A percentile compares a stretch with the other conserved stretches of the same genome.
Evolutionary conservation across 2,329 filamentous ascomycete species (phyloP).

Genomic region (Ophiostoma fasciatum): DNA sequence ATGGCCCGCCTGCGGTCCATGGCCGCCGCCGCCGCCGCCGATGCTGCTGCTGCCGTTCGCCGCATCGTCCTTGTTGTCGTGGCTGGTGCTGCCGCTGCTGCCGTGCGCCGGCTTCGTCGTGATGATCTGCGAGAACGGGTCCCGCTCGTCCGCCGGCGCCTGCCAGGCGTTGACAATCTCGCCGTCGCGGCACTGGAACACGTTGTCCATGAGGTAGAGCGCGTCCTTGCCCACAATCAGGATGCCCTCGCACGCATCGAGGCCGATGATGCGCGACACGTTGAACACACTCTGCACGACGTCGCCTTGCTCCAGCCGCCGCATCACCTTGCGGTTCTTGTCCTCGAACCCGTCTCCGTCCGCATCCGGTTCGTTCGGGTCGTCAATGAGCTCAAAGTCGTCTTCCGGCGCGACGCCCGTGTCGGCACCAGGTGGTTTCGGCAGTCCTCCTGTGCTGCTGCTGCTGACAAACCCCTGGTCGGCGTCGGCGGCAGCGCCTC

Average conservation of each 20-base stretch:
- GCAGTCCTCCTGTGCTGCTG: no score
- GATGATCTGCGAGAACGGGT: constrained; percentile 91
- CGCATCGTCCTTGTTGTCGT: constrained; percentile 37
- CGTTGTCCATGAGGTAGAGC: constrained; percentile 89
- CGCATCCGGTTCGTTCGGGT: constrained; percentile 68
- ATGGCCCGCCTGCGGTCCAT: no score
- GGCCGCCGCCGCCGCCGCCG: constrained; percentile 2
- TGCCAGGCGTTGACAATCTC: constrained; percentile 97
- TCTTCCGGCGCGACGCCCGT: constrained; percentile 48
- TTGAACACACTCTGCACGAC: constrained; percentile 91
- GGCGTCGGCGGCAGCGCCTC: background rate
- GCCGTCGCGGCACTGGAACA: constrained; percentile 86
- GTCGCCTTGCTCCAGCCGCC: constrained; percentile 78
- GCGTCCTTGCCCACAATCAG: constrained; percentile 84
- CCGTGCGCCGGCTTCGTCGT: constrained; percentile 36
- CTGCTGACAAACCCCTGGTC: no score
- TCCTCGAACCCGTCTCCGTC: constrained; percentile 80
- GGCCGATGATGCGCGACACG: constrained; percentile 80
- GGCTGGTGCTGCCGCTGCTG: background rate
- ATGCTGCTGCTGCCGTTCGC: constrained; percentile 21
- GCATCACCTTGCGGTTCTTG: constrained; percentile 96
- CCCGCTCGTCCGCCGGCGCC: constrained; percentile 79
- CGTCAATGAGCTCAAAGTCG: constrained; percentile 91
- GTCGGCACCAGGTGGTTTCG: constrained; percentile 10
- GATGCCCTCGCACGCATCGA: constrained; percentile 88